Percentiles rank a stretch among this genome's conserved stretches.
These are phyloP conservation scores for Metarhizium guizhouense DNA, from an alignment of 2,329 filamentous ascomycete species.

Conservation along the genomic window DNA sequence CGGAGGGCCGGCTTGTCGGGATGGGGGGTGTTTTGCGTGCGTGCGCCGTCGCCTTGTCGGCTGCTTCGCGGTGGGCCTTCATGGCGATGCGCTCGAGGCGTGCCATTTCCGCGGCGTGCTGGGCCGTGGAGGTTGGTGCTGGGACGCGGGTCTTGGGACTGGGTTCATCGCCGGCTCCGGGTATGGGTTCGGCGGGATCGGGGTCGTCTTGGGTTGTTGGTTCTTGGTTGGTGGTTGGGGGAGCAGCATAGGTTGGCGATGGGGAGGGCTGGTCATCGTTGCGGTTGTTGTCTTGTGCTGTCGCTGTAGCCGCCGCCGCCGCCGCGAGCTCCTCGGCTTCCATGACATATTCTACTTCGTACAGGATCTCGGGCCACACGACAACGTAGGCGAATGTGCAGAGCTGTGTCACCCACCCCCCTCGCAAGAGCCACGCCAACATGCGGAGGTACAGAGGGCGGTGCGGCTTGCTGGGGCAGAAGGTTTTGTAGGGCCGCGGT, in stretches of 20 bases:
- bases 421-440: constrained; percentile 84
- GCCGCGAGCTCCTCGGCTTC: constrained; percentile 53
- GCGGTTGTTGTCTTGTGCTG: constrained; percentile 8
- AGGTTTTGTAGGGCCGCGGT: constrained; percentile 72
- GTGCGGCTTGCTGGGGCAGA: constrained; percentile 82
- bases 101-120: constrained; percentile 52
- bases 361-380: constrained; percentile 72
- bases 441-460: constrained; percentile 83
- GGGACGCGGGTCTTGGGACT: constrained; percentile 1
- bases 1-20: constrained; percentile 44
- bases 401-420: constrained; percentile 89
- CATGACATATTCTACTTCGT: constrained; percentile 65
- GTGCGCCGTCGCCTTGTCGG: constrained; percentile 48
- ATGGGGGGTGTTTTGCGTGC: constrained; percentile 39
- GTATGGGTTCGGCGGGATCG: constrained; percentile 9
- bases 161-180: constrained; percentile 3
- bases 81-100: constrained; percentile 50
- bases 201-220: neutral
- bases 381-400: constrained; percentile 87
- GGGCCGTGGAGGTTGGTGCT: constrained; percentile 15
- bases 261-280: neutral
- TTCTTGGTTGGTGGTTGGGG: neutral
- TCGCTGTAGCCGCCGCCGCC: constrained; percentile 14
- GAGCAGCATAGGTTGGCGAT: neutral
- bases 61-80: constrained; percentile 44